A percentile compares a stretch with the other conserved stretches of the same genome.
These are phyloP conservation scores for Cunninghamia lanceolata DNA, from an alignment of 75 land plant genomes.

Conservation along the genomic window DNA sequence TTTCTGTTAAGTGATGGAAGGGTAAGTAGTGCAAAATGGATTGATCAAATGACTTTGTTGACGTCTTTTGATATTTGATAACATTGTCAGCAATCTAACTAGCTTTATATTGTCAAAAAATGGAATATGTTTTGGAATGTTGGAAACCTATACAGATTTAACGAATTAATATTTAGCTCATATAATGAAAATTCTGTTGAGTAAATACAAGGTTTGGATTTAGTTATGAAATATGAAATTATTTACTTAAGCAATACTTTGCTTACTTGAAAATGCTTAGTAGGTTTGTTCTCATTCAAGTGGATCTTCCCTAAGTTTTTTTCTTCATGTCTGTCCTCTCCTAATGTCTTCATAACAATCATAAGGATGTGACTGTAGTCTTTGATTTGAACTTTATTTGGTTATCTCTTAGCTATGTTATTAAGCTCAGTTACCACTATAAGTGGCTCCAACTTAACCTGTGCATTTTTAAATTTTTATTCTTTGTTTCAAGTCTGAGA, in stretches of 20 bases:
- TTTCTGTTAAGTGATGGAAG: conserved; percentile 83
- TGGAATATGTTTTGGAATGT: background rate
- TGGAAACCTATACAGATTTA: background rate
- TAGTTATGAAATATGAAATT: background rate
- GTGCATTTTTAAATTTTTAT: too few relatives aligned
- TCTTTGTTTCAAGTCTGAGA: background rate
- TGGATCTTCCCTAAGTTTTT: background rate
- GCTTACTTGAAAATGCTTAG: background rate
- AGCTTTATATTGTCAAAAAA: background rate
- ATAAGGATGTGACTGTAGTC: background rate
- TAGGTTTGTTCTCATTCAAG: background rate
- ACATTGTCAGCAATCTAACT: background rate
- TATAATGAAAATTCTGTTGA: background rate
- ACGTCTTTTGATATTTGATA: background rate
- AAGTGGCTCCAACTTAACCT: background rate
- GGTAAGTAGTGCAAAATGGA: conserved; percentile 43
- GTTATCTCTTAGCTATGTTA: background rate
- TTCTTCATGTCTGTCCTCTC: background rate
- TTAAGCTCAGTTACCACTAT: background rate
- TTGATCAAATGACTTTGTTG: background rate
- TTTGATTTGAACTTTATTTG: background rate
- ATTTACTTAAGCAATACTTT: too few relatives aligned
- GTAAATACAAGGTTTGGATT: background rate
- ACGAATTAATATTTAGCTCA: background rate
- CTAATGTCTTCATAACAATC: background rate